Evolutionary conservation across 148 eudicot species (phyloP).

Genomic region (Fagopyrum esculentum): DNA sequence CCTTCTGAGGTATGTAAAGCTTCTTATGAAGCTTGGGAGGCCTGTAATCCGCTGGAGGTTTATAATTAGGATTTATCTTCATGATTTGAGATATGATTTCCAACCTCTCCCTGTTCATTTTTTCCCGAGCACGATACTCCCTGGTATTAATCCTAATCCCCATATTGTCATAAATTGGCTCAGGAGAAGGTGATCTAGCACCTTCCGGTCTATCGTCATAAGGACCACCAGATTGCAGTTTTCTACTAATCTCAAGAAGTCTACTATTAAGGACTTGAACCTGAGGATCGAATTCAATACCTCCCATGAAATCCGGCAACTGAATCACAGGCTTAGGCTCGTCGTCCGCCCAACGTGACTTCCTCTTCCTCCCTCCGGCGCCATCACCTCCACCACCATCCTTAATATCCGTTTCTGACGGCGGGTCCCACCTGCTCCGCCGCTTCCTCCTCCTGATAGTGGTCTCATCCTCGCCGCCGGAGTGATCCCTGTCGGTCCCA

Average conservation of each 20-base stretch:
- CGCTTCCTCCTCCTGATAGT: slow-evolving; percentile 45
- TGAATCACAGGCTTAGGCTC: slow-evolving; percentile 60
- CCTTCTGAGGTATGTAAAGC: slow-evolving; percentile 84
- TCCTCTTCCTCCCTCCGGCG: slow-evolving; percentile 45
- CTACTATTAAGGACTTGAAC: slow-evolving; percentile 60
- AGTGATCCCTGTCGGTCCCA: slow-evolving; percentile 42
- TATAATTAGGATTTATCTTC: slow-evolving; percentile 70
- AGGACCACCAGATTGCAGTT: slow-evolving; percentile 53
- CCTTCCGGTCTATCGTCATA: slow-evolving; percentile 76
- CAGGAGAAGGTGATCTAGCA: slow-evolving; percentile 78
- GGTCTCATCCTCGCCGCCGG: slow-evolving; percentile 77
- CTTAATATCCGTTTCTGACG: slow-evolving; percentile 26
- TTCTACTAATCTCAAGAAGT: slow-evolving; percentile 60
- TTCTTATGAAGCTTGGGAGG: slow-evolving; percentile 82
- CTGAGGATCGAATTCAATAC: slow-evolving; percentile 78
- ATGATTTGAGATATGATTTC: slow-evolving; percentile 66
- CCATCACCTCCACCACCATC: slow-evolving; percentile 24
- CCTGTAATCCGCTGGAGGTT: slow-evolving; percentile 82
- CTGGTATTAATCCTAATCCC: slow-evolving; percentile 83
- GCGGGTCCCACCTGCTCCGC: slow-evolving; percentile 86
- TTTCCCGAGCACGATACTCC: slow-evolving; percentile 73
- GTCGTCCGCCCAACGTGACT: slow-evolving; percentile 77
- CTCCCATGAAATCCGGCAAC: slow-evolving; percentile 87
- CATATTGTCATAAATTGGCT: slow-evolving; percentile 72
- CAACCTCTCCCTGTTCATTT: slow-evolving; percentile 55